Conservation (phyloP, 441 rosid genomes). For the Populus tomentosa region DNA sequence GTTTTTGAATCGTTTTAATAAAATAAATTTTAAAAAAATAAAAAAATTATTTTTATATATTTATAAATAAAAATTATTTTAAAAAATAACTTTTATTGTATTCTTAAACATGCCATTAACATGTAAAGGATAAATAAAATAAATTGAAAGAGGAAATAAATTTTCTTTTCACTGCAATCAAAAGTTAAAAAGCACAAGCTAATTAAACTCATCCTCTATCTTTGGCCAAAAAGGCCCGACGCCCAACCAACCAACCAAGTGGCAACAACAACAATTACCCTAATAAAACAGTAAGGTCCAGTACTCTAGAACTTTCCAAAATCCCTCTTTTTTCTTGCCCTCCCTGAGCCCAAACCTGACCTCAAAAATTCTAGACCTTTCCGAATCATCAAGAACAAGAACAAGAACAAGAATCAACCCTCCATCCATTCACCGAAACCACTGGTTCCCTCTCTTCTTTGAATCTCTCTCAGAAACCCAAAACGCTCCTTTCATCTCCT, state of each 20-base stretch:
- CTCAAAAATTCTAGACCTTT: not conserved
- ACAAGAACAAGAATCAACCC: not conserved
- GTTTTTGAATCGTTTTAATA: rapidly evolving
- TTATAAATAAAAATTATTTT: too few species aligned
- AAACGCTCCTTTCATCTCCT: not conserved
- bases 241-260: not conserved
- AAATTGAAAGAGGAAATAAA: too few species aligned
- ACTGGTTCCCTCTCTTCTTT: not conserved
- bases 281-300: not conserved
- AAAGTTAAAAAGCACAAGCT: not conserved
- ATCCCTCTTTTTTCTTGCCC: not conserved
- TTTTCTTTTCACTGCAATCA: too few species aligned
- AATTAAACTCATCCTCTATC: too few species aligned
- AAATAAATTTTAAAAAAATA: too few species aligned
- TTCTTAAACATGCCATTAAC: too few species aligned
- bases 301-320: conserved; percentile 9
- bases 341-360: not conserved
- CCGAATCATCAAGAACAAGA: not conserved
- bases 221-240: too few species aligned
- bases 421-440: not conserved
- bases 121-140: too few species aligned
- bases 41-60: too few species aligned
- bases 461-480: not conserved
- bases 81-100: too few species aligned
- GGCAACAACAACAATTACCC: not conserved